Percentiles rank a stretch among this genome's conserved stretches.
These are phyloP conservation scores for Auriculariales sp. DNA, from an alignment of 768 basidiomycete species.

Conservation along the genomic window DNA sequence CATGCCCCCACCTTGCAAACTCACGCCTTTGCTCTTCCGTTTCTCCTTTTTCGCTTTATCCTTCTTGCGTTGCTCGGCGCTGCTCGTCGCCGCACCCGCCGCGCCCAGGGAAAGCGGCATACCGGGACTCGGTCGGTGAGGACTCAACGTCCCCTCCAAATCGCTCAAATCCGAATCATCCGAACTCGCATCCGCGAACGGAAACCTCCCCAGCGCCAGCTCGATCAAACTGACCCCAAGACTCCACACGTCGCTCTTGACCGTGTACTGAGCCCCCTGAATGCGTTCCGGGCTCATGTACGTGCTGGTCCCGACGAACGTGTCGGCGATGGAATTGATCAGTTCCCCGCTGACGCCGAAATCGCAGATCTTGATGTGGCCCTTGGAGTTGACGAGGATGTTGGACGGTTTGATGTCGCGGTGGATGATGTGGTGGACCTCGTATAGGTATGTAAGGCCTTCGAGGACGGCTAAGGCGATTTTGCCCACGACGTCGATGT, in stretches of 20 bases:
- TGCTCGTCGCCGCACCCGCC: conserved; percentile 17
- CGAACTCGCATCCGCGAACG: conserved; percentile 72
- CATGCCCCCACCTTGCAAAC: conserved; percentile 86
- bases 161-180: conserved; percentile 65
- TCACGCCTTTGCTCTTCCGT: conserved; percentile 83
- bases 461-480: conserved; percentile 92
- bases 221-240: conserved; percentile 95
- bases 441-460: conserved; percentile 93
- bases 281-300: conserved; percentile 99
- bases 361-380: conserved; percentile 98
- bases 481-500: conserved; percentile 82
- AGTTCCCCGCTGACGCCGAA: conserved; percentile 98
- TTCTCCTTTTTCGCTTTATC: conserved; percentile 53
- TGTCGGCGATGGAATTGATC: conserved; percentile 97
- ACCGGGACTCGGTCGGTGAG: conserved; percentile 44
- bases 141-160: conserved; percentile 68
- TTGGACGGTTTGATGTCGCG: conserved; percentile 99
- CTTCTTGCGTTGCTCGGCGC: conserved; percentile 17
- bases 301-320: conserved; percentile 95
- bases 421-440: conserved; percentile 95
- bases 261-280: conserved; percentile 95
- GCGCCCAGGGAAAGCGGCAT: conserved; percentile 11
- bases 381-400: conserved; percentile 84
- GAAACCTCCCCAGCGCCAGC: conserved; percentile 92
- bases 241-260: conserved; percentile 99